Evolutionary conservation across 345 rosid species (phyloP).

Genomic region (Erucastrum elatum): DNA sequence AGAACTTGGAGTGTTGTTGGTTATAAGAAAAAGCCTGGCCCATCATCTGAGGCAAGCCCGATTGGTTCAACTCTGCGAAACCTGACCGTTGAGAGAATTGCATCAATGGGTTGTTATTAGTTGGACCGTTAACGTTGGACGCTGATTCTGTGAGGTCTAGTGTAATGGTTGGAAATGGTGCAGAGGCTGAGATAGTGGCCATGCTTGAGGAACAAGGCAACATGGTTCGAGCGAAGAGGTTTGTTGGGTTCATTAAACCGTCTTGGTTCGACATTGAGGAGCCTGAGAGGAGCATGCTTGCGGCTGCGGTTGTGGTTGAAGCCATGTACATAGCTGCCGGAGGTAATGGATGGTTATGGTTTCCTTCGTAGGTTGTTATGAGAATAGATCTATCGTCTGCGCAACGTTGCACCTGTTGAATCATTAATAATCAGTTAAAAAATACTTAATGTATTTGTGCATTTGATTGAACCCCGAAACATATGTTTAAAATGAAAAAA

Average conservation of each 20-base stretch:
- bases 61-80: constrained; percentile 26
- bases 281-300: constrained; percentile 78
- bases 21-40: constrained; percentile 59
- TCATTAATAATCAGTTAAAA: constrained; percentile 16
- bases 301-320: constrained; percentile 86
- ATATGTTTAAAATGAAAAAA: background rate
- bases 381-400: constrained; percentile 83
- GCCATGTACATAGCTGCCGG: constrained; percentile 94
- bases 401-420: constrained; percentile 79
- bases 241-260: constrained; percentile 61
- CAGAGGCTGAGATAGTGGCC: constrained; percentile 95
- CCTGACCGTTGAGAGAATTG: constrained; percentile 41
- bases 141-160: constrained; percentile 69
- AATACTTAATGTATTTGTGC: background rate
- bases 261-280: constrained; percentile 75
- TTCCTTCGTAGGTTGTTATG: constrained; percentile 90
- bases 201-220: constrained; percentile 92
- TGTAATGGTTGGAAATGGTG: constrained; percentile 95
- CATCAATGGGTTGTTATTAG: constrained; percentile 38
- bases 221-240: constrained; percentile 67
- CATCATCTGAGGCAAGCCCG: constrained; percentile 52
- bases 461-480: background rate
- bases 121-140: constrained; percentile 40
- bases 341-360: constrained; percentile 93
- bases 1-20: constrained; percentile 77